Base-by-base conservation (phyloP, 306 rosid species). In the Castanea mollissima region DNA sequence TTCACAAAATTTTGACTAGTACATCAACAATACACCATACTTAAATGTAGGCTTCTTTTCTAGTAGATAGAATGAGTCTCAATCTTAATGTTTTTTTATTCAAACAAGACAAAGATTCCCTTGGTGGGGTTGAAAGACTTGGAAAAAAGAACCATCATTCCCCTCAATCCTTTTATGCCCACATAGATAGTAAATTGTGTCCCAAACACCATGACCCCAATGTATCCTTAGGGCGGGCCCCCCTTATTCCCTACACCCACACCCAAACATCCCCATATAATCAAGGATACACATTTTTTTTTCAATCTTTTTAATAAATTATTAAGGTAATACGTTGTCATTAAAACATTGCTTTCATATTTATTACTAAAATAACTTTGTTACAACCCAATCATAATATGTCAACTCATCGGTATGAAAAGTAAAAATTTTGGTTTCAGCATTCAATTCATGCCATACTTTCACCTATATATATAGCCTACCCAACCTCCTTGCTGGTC, bases 21-120 rank as follows among this genome's bases (percentile, higher is more conserved):
- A 31, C 35, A 4, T 49, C 29, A 52, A 29, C 25, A 34, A 10
- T 59, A 64, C 32, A 32, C 27, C 25, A 16, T 55, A 71, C 56
- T 8, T 63, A 65, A 46, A 31, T 74, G 71, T 71, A 55, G 19
- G 31, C 25, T 74, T 71, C 64, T 54, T 4, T 59, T 19, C 5
- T 6, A 19, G 69, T 65, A 27, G 78, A 59, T 55, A 81, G 83
- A 77, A 71, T 72, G 54, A 79, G 55, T 84, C 51, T n/a, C 55
- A 55, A 52, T 63, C 44, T 60, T 19, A 52, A 3, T 27, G 25
- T 63, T 25, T 23, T 27, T 46, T 71, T 59, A 58, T 58, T 59
- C 57, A 79, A 78, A 87, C 83, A 86, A 82, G 86, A 86, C 89
- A 83, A 84, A 86, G 90, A 91, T 91, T 87, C 96, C 88, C 73